A percentile compares a stretch with the other conserved stretches of the same genome.
phyloP scores from a whole-genome alignment of 2,329 filamentous ascomycete genomes.

The Aspergillus quadricinctus region DNA sequence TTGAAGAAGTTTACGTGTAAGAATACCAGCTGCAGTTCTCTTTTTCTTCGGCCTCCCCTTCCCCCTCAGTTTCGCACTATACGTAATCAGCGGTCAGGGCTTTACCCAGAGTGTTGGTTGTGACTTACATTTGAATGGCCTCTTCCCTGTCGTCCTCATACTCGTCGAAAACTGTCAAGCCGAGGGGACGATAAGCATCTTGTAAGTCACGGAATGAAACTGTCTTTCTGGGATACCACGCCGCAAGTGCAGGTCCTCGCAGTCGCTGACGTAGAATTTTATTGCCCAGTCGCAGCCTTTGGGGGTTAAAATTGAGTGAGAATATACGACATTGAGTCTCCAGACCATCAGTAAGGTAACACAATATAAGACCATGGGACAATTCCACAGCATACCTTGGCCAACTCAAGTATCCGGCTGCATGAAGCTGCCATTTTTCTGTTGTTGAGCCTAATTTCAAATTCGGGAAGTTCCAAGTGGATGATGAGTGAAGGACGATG shows the following conservation, averaged over 20 bases:
- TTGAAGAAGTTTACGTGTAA: background rate
- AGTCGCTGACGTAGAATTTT: constrained; percentile 87
- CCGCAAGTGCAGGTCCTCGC: constrained; percentile 72
- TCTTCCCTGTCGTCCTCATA: constrained; percentile 72
- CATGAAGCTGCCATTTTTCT: constrained; percentile 48
- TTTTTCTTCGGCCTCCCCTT: constrained; percentile 92
- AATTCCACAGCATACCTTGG: constrained; percentile 59
- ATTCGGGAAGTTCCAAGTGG: too few relatives aligned
- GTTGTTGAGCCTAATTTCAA: too few relatives aligned
- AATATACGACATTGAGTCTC: constrained; percentile 91
- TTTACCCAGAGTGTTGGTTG: background rate
- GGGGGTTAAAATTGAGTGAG: constrained; percentile 84
- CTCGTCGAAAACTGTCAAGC: constrained; percentile 67
- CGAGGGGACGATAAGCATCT: constrained; percentile 60
- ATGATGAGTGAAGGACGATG: too few relatives aligned
- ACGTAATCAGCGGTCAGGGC: constrained; percentile 1
- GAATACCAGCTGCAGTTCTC: constrained; percentile 50
- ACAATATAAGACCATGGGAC: background rate
- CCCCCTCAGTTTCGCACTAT: constrained; percentile 69
- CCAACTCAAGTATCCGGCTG: constrained; percentile 59
- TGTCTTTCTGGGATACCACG: constrained; percentile 81
- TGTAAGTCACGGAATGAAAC: constrained; percentile 70
- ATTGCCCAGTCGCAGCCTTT: constrained; percentile 76
- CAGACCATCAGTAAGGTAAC: background rate
- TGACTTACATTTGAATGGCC: constrained; percentile 56